Evolutionary conservation across 345 rosid species (phyloP).

Genomic region (Hibiscus tridactylites): DNA sequence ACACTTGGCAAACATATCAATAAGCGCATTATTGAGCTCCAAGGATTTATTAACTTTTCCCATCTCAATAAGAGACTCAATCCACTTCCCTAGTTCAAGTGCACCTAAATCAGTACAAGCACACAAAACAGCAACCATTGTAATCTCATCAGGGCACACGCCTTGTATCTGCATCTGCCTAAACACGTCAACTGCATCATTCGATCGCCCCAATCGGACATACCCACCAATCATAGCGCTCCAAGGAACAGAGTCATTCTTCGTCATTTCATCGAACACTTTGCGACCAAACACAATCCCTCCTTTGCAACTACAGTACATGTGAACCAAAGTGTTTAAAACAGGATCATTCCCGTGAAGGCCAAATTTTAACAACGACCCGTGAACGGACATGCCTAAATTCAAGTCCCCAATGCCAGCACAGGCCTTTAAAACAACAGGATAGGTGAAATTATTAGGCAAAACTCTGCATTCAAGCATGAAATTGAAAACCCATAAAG

Average conservation of each 20-base stretch:
- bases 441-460: slow-evolving; percentile 48
- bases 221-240: slow-evolving; percentile 56
- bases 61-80: slow-evolving; percentile 37
- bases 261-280: slow-evolving; percentile 43
- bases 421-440: slow-evolving; percentile 48
- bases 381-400: slow-evolving; percentile 38
- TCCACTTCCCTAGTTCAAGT: slow-evolving; percentile 50
- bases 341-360: slow-evolving; percentile 37
- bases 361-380: slow-evolving; percentile 35
- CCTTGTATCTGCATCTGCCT: slow-evolving; percentile 38
- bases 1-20: slow-evolving; percentile 52
- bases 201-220: slow-evolving; percentile 27
- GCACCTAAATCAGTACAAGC: slow-evolving; percentile 53
- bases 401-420: slow-evolving; percentile 36
- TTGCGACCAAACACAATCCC: slow-evolving; percentile 35
- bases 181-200: slow-evolving; percentile 37
- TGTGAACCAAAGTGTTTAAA: slow-evolving; percentile 40
- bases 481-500: slow-evolving; percentile 21
- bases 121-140: slow-evolving; percentile 43
- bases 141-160: slow-evolving; percentile 47
- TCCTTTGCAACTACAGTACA: slow-evolving; percentile 26
- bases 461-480: slow-evolving; percentile 28
- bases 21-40: slow-evolving; percentile 39
- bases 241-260: slow-evolving; percentile 40
- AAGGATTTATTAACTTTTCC: slow-evolving; percentile 22